Evolutionary conservation across 208 protist genomes (phyloP).

Genomic region (Leishmania gerbilli): DNA sequence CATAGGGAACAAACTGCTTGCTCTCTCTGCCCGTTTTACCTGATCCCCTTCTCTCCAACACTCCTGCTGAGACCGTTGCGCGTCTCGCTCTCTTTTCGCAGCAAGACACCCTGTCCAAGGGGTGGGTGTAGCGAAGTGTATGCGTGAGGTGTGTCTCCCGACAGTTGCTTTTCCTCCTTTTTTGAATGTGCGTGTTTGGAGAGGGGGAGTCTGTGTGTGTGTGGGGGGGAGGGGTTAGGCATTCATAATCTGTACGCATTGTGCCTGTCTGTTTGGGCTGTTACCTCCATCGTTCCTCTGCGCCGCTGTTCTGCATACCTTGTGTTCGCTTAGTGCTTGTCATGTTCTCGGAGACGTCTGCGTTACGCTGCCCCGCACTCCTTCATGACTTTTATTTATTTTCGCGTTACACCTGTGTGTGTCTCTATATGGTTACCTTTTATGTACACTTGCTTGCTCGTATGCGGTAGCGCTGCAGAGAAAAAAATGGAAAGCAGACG

Average conservation of each 20-base stretch:
- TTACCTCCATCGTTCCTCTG: background rate
- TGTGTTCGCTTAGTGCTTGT: background rate
- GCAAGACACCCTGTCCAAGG: too few relatives aligned
- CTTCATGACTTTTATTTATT: background rate
- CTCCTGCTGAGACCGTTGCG: too few relatives aligned
- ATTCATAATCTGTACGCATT: background rate
- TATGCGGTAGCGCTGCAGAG: background rate
- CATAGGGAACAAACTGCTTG: too few relatives aligned
- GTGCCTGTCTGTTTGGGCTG: background rate
- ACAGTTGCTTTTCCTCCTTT: background rate
- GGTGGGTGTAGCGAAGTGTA: background rate
- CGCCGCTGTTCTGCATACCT: background rate
- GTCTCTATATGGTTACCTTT: too few relatives aligned
- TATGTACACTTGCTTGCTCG: background rate
- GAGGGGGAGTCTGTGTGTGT: background rate
- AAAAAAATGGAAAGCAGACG: background rate
- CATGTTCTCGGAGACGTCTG: background rate
- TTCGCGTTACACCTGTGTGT: background rate
- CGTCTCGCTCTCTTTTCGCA: too few relatives aligned
- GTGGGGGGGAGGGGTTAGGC: background rate
- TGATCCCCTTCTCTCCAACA: too few relatives aligned
- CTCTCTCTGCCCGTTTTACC: too few relatives aligned
- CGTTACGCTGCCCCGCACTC: background rate
- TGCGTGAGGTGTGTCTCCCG: background rate
- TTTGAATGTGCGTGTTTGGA: background rate